Evolutionary conservation across 306 rosid species (phyloP).

Genomic region (Boehmeria nivea): DNA sequence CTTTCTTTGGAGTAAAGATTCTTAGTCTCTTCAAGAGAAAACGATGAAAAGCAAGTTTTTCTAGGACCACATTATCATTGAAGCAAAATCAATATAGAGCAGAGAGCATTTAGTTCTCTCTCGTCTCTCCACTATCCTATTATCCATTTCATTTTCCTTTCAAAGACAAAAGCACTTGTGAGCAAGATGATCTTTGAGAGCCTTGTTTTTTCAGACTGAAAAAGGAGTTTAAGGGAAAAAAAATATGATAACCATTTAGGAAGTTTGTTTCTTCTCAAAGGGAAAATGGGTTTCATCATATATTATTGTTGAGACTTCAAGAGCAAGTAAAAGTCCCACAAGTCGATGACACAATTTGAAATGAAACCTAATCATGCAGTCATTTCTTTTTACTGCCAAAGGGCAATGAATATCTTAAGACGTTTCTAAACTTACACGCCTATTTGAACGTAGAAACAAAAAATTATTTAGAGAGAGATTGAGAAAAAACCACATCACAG

Average conservation of each 20-base stretch:
- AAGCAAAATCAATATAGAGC: background rate
- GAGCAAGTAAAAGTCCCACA: conserved; percentile 6
- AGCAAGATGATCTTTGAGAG: background rate
- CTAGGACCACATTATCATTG: background rate
- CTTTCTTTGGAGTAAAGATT: conserved; percentile 1
- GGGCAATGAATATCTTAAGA: background rate
- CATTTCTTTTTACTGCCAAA: background rate
- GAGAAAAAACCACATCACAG: too few species aligned
- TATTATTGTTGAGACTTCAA: background rate
- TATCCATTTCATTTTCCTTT: background rate
- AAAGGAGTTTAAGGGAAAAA: background rate
- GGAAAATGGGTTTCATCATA: conserved; percentile 7
- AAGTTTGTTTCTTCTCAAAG: too few species aligned
- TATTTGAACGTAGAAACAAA: too few species aligned
- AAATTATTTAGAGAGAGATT: too few species aligned
- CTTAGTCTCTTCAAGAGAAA: background rate
- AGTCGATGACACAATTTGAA: too few species aligned
- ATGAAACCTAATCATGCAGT: background rate
- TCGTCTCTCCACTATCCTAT: background rate
- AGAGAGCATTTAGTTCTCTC: conserved; percentile 2
- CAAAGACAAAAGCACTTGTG: background rate
- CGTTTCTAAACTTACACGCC: too few species aligned
- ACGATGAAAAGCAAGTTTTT: background rate
- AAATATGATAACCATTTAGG: background rate
- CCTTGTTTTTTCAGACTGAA: background rate